Base-by-base conservation (phyloP, 1,284 basidiomycete species). In the Puccinia brachypodii region DNA sequence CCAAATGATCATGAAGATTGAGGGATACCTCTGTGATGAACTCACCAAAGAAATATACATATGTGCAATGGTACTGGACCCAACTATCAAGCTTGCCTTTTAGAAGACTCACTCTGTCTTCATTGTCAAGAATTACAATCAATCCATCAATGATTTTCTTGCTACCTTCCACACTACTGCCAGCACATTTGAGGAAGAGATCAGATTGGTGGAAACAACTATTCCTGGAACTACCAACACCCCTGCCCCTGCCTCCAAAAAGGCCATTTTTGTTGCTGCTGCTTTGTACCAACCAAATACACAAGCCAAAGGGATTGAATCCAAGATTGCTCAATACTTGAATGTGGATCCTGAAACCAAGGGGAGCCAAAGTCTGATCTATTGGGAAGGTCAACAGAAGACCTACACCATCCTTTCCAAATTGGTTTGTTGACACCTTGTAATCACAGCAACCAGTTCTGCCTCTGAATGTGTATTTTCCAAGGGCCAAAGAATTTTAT, bases 371-470 rank as follows among this genome's bases (percentile, higher is more conserved):
- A 36, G 2, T 1, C 66, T 42, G 13, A 36, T 38, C 33, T 68
- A 68, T 44, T 68, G 66, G 66, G 38, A 36, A 68, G 9, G 16
- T 25, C 36, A n/a, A 2, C 16, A 68, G 66, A 68, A 40, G 42
- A 38, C 66, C 19, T 40, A 56, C 9, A 47, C 72, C 16, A 58
- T n/a, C 6, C 72, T 74, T 38, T 9, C 72, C 7, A 14, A 36
- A 13, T 56, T 74, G 47, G 72, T 50, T 22, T 19, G 56, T 11
- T 14, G 22, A 6, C 47, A 47, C n/a, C 69, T 72, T 6, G 3
- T 11, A 7, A 74, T 74, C 11, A 47, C 50, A n/a, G 72, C 72
- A 25, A 74, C 44, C 36, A 56, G 72, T 58, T 36, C 72, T 31
- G 38, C 72, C 31, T 58, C 72, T 3, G 42, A 72, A 28, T 16